Conservation (phyloP, 106 monocot genomes). For the Acorus gramineus region DNA sequence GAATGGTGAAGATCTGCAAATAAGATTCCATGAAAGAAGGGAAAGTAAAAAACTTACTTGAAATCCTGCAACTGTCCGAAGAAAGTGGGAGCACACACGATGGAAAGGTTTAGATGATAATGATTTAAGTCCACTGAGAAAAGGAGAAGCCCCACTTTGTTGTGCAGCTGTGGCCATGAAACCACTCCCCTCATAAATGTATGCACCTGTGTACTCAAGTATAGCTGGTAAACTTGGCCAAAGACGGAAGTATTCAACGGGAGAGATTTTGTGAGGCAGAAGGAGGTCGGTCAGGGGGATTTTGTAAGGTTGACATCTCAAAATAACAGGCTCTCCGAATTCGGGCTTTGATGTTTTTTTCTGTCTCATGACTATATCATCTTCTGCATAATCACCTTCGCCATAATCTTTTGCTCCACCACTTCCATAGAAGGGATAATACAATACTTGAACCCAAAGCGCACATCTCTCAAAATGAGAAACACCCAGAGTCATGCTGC, state of each 20-base stretch:
- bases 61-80: conserved; percentile 92
- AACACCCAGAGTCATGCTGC: conserved; percentile 92
- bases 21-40: not conserved
- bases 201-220: conserved; percentile 83
- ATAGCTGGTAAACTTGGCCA: conserved; percentile 97
- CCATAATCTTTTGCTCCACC: conserved; percentile 24
- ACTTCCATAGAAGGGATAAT: conserved; percentile 90
- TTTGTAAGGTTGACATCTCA: conserved; percentile 93
- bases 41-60: conserved; percentile 39
- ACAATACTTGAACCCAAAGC: conserved; percentile 96
- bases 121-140: conserved; percentile 83
- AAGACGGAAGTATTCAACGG: conserved; percentile 88
- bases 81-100: conserved; percentile 95
- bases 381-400: conserved; percentile 76
- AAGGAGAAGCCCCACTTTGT: conserved; percentile 84
- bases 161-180: conserved; percentile 96
- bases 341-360: conserved; percentile 45
- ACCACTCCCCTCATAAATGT: conserved; percentile 94
- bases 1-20: not conserved
- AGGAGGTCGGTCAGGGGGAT: conserved; percentile 88
- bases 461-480: conserved; percentile 98
- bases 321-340: conserved; percentile 80
- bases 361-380: conserved; percentile 51
- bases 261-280: conserved; percentile 71
- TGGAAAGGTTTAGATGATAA: conserved; percentile 90